Conservation (phyloP, 164 flowering plant genomes). For the grape (Vitis vinifera) region DNA sequence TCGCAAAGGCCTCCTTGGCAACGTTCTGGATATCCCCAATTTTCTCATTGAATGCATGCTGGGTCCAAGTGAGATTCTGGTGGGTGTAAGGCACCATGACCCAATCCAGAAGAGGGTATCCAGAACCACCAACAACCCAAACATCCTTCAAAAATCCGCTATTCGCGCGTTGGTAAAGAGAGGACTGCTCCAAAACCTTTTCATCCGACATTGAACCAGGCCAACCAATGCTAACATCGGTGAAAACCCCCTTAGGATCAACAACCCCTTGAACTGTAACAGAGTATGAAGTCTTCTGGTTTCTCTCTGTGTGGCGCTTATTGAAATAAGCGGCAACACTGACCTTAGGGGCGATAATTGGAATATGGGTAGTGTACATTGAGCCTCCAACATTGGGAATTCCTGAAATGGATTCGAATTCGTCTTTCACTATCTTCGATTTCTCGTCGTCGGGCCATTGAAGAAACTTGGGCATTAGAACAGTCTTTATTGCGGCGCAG, state of each 20-base stretch:
- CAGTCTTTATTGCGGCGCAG: slow-evolving; percentile 60
- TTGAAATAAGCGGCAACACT: slow-evolving; percentile 71
- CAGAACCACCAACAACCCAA: slow-evolving; percentile 62
- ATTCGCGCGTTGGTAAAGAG: slow-evolving; percentile 49
- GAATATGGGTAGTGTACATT: slow-evolving; percentile 80
- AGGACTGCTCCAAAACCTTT: slow-evolving; percentile 62
- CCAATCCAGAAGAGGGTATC: slow-evolving; percentile 73
- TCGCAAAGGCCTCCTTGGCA: slow-evolving; percentile 53
- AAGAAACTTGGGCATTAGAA: slow-evolving; percentile 68
- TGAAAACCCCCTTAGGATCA: slow-evolving; percentile 60
- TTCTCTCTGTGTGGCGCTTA: slow-evolving; percentile 75
- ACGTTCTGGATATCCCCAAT: slow-evolving; percentile 41
- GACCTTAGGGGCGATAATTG: slow-evolving; percentile 75
- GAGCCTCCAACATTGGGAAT: slow-evolving; percentile 70
- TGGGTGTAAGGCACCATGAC: slow-evolving; percentile 68
- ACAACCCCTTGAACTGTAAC: slow-evolving; percentile 82
- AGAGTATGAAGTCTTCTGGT: slow-evolving; percentile 85
- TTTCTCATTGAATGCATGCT: slow-evolving; percentile 74
- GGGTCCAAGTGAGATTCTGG: slow-evolving; percentile 75
- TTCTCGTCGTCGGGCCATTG: slow-evolving; percentile 64
- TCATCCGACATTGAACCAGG: slow-evolving; percentile 85
- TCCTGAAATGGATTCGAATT: slow-evolving; percentile 53
- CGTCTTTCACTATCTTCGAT: slow-evolving; percentile 23
- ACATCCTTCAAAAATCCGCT: slow-evolving; percentile 45
- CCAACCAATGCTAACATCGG: slow-evolving; percentile 81